Base-by-base conservation (phyloP, 73 alveolate species). In the Symbiodinium natans region DNA sequence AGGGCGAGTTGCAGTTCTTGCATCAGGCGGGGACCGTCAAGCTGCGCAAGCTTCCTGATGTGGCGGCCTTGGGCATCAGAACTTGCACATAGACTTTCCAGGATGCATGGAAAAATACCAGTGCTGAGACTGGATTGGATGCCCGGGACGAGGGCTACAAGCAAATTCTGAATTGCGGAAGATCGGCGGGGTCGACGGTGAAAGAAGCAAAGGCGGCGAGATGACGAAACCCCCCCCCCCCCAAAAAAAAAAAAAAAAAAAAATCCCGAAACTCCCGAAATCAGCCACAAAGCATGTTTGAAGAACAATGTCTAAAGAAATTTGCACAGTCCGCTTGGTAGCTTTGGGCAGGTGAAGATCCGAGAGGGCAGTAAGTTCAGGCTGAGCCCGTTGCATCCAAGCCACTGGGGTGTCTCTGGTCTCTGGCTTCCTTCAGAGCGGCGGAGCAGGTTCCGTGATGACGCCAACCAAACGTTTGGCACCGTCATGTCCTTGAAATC, bases 111-210 rank as follows among this genome's bases (percentile, higher is more conserved):
- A n/a, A n/a, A n/a, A n/a, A n/a, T n/a, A n/a, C n/a, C n/a, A n/a
- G n/a, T 27, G 1, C 95, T 38, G 43, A 88, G 95, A 88, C 95
- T 31, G 95, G 95, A 73, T 42, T 88, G 46, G 74, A 88, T 36
- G 86, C 85, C 10, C 95, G 95, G 1, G 95, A 88, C n/a, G 95
- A 88, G 63, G 95, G 86, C 27, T 88, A 88, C 48, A 88, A 88
- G 74, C 95, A 88, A 46, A 82, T 56, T 15, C 34, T 88, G 95
- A 88, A 88, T 38, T 80, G 77, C 43, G 73, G 86, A 25, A 52
- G 86, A 39, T 88, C 95, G 34, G 48, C 95, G 29, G 73, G n/a
- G 13, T 41, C 40, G 74, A 10, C 43, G n/a, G 86, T 82, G 34
- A 36, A 88, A 29, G 95, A 88, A 25, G 95, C 95, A 33, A 88